Conservation (phyloP, 140 eudicot genomes). For the Stevia rebaudiana region DNA sequence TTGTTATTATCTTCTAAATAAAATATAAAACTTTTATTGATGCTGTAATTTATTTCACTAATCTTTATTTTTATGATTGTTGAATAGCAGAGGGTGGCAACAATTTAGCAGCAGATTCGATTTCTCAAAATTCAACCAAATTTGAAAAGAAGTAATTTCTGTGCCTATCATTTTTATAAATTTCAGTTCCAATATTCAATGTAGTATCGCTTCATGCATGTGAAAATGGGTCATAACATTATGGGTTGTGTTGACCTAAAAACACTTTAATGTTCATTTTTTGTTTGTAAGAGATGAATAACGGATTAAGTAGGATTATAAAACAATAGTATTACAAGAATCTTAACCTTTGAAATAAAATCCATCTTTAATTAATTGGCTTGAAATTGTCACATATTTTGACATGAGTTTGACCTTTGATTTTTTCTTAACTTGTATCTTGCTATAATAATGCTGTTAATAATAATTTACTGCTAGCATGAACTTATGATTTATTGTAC, state of each 20-base stretch:
- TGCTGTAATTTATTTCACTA: neutral
- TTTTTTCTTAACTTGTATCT: neutral
- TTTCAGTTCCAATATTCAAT: neutral
- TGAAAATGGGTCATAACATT: neutral
- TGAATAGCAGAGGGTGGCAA: slow-evolving; percentile 14
- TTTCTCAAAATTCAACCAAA: slow-evolving; percentile 8
- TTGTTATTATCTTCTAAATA: neutral
- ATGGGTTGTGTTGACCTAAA: neutral
- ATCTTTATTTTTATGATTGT: slow-evolving; percentile 12
- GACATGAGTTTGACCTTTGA: neutral
- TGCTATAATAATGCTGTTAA: neutral
- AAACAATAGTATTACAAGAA: neutral
- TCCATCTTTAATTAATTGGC: neutral
- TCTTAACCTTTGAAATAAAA: neutral
- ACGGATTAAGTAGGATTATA: neutral
- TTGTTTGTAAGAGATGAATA: neutral
- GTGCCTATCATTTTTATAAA: neutral
- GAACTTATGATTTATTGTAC: slow-evolving; percentile 9
- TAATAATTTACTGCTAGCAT: slow-evolving; percentile 2
- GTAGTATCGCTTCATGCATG: no score
- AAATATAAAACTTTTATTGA: no score
- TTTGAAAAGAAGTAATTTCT: slow-evolving; percentile 30
- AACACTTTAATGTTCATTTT: neutral
- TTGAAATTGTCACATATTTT: neutral
- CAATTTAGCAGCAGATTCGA: slow-evolving; percentile 12